Evolutionary conservation across 495 filamentous ascomycete genomes (phyloP), one percentile per base, ranked within the genome.

Genomic region (Daldinia childiae): DNA sequence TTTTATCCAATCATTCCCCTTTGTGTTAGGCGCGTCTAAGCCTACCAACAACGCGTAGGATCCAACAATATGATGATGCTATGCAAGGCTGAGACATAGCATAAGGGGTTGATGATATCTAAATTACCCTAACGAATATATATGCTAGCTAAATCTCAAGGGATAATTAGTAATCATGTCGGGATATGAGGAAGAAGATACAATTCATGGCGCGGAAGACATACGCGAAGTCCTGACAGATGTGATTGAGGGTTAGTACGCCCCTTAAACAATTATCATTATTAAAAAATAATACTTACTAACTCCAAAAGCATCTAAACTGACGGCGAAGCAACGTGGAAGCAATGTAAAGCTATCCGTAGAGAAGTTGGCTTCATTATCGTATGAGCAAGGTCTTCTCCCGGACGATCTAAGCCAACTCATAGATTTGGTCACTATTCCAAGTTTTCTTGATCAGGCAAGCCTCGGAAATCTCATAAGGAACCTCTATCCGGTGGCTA

Each of bases 361-460:
- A 12, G 85, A 88, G 60, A 80, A 66, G 39, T 70, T 87, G 6
- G 79, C 79, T 48, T 76, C 79, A 4, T 58, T 83, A 61, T 88
- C 91, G 32, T 91, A 90, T 73, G 86, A 90, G 64, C 79, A 84
- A 62, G 94, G 94, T 26, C 85, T 95, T 52, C 76, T 89, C 24
- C 82, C 81, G 17, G 79, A 84, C 14, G 82, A 84, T 43, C 83
- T 97, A 58, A 78, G 84, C 59, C 82, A 84, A 45, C 79, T 97
- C 32, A 79, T 95, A 58, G 87, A 90, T 59, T 79, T 94, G 48
- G 76, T 93, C 56, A 91, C 91, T 19, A 71, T 77, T 21, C 87
- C 86, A 45, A 92, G 84, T 70, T 83, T 90, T 54, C 85, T 97
- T 1, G 92, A 95, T 78, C 94, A 97, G 78, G 86, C 87, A 36